Conservation (phyloP, 306 rosid genomes). For the Neltuma alba region DNA sequence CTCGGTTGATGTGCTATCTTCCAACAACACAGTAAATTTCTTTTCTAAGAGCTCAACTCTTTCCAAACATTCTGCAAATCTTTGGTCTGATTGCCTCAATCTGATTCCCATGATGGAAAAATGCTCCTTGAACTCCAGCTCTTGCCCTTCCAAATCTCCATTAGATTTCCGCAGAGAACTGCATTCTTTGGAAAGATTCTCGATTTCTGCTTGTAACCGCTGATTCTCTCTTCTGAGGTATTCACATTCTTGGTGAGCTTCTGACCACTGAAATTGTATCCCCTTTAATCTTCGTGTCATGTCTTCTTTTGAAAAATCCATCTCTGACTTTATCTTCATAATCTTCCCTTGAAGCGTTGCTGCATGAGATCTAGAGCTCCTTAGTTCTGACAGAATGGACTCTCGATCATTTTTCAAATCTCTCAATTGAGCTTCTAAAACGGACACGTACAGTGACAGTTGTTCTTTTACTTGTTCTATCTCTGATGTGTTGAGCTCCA, state of each 20-base stretch:
- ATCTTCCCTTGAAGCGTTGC: conserved; percentile 49
- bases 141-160: conserved; percentile 50
- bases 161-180: conserved; percentile 47
- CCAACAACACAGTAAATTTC: conserved; percentile 39
- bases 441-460: conserved; percentile 44
- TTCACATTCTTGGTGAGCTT: conserved; percentile 19
- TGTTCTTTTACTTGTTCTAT: conserved; percentile 52
- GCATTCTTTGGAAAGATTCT: conserved; percentile 35
- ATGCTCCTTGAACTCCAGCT: conserved; percentile 43
- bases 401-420: conserved; percentile 51
- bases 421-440: conserved; percentile 56
- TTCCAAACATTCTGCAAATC: conserved; percentile 40
- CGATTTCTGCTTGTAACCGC: neutral
- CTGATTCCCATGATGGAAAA: conserved; percentile 48
- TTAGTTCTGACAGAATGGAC: conserved; percentile 46
- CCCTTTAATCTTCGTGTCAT: conserved; percentile 30
- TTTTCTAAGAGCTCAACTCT: conserved; percentile 56
- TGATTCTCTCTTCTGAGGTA: neutral
- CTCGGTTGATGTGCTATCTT: conserved; percentile 51
- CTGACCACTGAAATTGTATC: neutral
- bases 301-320: conserved; percentile 45
- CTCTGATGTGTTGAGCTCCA: conserved; percentile 46
- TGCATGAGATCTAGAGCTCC: conserved; percentile 45
- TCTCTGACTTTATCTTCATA: conserved; percentile 45
- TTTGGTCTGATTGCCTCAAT: conserved; percentile 50